A percentile compares a stretch with the other conserved stretches of the same genome.
Evolutionary conservation across 2,329 filamentous ascomycete species (phyloP).

Genomic region (Venturia aucupariae): DNA sequence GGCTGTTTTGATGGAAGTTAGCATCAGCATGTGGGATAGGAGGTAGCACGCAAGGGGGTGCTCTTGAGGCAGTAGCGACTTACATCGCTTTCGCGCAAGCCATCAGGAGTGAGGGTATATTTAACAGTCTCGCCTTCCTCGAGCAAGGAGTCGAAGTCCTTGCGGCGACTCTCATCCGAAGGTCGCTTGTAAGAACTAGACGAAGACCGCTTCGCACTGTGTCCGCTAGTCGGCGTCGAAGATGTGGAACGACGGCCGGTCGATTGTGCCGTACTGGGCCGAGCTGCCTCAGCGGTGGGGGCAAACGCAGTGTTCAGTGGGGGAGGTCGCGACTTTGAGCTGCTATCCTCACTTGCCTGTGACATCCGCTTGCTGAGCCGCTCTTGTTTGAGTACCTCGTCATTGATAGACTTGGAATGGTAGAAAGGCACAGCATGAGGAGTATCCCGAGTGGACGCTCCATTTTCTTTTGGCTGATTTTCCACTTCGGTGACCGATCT

Average conservation of each 20-base stretch:
- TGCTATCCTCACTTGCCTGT: not conserved
- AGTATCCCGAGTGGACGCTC: not conserved
- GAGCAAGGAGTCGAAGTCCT: slow-evolving; percentile 40
- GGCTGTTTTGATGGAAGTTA: not conserved
- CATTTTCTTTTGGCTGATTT: not conserved
- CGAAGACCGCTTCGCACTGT: slow-evolving; percentile 27
- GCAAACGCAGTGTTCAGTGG: slow-evolving; percentile 2
- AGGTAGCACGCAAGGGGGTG: not conserved
- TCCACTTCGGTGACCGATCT: slow-evolving; percentile 8
- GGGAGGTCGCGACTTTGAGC: not conserved
- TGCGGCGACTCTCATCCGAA: slow-evolving; percentile 30
- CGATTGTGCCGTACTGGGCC: not conserved
- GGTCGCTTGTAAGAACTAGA: slow-evolving; percentile 25
- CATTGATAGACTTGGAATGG: not conserved
- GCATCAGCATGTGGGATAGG: not conserved
- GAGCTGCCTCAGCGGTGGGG: not conserved
- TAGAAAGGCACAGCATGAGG: slow-evolving; percentile 14
- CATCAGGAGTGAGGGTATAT: slow-evolving; percentile 40
- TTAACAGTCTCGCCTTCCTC: slow-evolving; percentile 40
- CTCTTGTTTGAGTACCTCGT: not conserved
- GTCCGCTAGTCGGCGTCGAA: slow-evolving; percentile 22
- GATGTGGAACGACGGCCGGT: slow-evolving; percentile 5
- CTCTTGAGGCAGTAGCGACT: slow-evolving; percentile 20
- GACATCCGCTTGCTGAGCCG: not conserved
- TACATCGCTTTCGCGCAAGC: slow-evolving; percentile 36